These are phyloP conservation scores for Verticillium dahliae DNA, from an alignment of 2,329 filamentous ascomycete species.

Conservation along the genomic window DNA sequence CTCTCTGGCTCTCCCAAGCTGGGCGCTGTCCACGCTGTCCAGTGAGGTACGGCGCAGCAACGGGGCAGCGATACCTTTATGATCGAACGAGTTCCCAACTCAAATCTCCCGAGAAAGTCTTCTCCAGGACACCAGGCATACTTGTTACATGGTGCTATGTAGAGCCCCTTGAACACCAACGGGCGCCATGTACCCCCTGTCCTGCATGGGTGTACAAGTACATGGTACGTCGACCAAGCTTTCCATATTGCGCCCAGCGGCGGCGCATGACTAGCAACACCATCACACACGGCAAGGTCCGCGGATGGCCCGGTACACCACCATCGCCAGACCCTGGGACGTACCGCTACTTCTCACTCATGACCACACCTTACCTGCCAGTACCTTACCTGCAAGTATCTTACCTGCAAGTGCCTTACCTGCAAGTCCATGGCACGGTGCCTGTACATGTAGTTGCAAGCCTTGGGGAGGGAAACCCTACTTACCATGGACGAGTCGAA, in stretches of 20 bases:
- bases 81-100: not conserved
- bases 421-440: not conserved
- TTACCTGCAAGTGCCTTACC: not conserved
- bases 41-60: too few species aligned
- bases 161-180: not conserved
- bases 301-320: not conserved
- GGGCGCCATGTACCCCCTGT: not conserved
- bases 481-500: not conserved
- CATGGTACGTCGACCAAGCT: too few species aligned
- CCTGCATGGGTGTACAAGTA: not conserved
- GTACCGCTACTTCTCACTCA: too few species aligned
- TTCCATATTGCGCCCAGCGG: not conserved
- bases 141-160: too few species aligned
- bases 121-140: not conserved
- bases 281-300: not conserved
- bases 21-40: too few species aligned
- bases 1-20: not conserved
- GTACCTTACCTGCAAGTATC: not conserved
- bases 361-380: not conserved
- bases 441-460: not conserved
- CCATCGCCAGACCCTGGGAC: not conserved
- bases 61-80: not conserved
- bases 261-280: not conserved
- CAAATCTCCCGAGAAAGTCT: not conserved
- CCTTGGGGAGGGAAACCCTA: too few species aligned